A percentile compares a stretch with the other conserved stretches of the same genome.
Conservation (phyloP, 768 basidiomycete genomes). For the Termitomyces bulborhizus region DNA sequence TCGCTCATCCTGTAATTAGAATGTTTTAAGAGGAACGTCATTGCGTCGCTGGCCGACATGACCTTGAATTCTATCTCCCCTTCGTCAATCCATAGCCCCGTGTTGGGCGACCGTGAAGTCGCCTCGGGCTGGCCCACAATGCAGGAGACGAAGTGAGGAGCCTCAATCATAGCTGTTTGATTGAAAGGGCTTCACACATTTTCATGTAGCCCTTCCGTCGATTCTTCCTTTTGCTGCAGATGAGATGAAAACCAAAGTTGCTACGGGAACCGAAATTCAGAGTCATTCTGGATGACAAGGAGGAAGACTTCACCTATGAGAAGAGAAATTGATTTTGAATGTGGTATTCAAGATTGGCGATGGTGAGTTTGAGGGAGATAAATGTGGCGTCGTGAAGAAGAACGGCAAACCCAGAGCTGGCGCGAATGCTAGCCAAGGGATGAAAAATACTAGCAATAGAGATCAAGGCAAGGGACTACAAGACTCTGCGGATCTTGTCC, state of each 20-base stretch:
- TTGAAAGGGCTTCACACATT: no score
- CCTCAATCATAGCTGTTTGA: not conserved
- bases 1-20: no score
- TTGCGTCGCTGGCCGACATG: slow-evolving; percentile 24
- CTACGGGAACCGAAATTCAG: slow-evolving; percentile 66
- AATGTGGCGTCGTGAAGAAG: slow-evolving; percentile 18
- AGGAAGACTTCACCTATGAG: slow-evolving; percentile 60
- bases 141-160: slow-evolving; percentile 23
- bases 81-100: slow-evolving; percentile 20
- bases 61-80: slow-evolving; percentile 13
- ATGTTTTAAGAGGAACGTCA: not conserved
- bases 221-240: slow-evolving; percentile 61
- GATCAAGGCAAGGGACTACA: slow-evolving; percentile 2
- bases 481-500: slow-evolving; percentile 22
- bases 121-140: slow-evolving; percentile 16
- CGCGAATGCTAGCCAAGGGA: not conserved
- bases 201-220: slow-evolving; percentile 63
- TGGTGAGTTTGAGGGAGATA: slow-evolving; percentile 44
- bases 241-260: slow-evolving; percentile 56
- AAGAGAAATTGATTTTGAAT: slow-evolving; percentile 63
- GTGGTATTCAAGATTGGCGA: slow-evolving; percentile 58
- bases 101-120: slow-evolving; percentile 19
- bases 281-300: slow-evolving; percentile 66
- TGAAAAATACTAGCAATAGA: slow-evolving; percentile 4
- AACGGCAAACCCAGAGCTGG: slow-evolving; percentile 8